A percentile compares a stretch with the other conserved stretches of the same genome.
Evolutionary conservation across 768 basidiomycete species (phyloP).

Genomic region (Boletus reticuloceps): DNA sequence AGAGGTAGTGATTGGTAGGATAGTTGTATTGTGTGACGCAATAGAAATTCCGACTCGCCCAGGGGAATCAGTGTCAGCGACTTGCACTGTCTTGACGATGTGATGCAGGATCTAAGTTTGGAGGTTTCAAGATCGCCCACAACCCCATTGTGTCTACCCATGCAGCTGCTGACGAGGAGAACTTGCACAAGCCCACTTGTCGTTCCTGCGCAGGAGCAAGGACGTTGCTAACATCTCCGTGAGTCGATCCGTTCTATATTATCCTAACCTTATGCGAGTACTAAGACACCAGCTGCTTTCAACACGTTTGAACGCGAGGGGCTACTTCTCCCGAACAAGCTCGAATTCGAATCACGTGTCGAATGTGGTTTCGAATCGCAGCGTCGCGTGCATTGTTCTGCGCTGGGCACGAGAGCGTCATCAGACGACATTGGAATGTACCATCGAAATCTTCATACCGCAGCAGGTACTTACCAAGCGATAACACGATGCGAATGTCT

Average conservation of each 20-base stretch:
- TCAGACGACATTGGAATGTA: constrained; percentile 27
- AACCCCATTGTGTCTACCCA: constrained; percentile 50
- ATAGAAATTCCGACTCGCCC: constrained; percentile 4
- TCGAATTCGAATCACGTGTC: constrained; percentile 40
- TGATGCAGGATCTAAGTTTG: constrained; percentile 52
- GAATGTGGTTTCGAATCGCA: constrained; percentile 52
- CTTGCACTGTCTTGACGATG: not conserved
- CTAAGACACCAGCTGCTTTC: constrained; percentile 59
- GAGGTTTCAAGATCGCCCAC: constrained; percentile 50
- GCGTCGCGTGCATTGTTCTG: constrained; percentile 37
- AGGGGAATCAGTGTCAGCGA: too few species aligned
- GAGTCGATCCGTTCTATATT: constrained; percentile 1
- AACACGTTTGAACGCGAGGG: constrained; percentile 53
- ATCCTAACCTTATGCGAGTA: constrained; percentile 22
- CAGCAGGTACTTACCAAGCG: constrained; percentile 51
- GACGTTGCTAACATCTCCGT: constrained; percentile 70
- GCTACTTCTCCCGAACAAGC: constrained; percentile 38
- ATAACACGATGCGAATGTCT: too few species aligned
- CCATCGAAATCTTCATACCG: constrained; percentile 71
- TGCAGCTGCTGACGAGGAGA: constrained; percentile 51
- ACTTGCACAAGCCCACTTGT: constrained; percentile 57
- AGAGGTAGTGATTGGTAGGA: constrained; percentile 26
- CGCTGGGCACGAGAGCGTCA: constrained; percentile 17
- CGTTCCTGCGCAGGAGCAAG: constrained; percentile 66
- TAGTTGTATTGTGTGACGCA: constrained; percentile 17